Evolutionary conservation across 1,284 basidiomycete species (phyloP).

Genomic region (Trichosporon inkin): DNA sequence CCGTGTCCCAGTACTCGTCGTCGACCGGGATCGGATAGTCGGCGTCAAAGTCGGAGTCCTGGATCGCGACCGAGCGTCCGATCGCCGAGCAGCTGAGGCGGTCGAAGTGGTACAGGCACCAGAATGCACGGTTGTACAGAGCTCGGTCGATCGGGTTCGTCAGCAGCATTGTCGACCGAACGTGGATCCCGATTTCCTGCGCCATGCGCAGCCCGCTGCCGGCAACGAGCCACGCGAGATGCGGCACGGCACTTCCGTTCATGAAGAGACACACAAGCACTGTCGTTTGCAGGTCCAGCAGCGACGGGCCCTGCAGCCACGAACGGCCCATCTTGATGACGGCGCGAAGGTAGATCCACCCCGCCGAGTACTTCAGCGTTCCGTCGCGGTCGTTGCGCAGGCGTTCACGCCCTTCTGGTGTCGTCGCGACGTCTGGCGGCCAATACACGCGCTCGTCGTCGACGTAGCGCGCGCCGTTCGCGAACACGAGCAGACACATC

Average conservation of each 20-base stretch:
- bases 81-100: constrained; percentile 64
- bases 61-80: constrained; percentile 74
- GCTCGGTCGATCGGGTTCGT: constrained; percentile 57
- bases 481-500: constrained; percentile 68
- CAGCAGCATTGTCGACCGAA: constrained; percentile 38
- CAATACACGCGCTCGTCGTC: constrained; percentile 61
- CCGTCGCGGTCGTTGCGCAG: constrained; percentile 36
- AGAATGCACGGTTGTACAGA: constrained; percentile 73
- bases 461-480: constrained; percentile 65
- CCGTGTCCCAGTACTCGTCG: constrained; percentile 71
- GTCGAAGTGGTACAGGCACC: constrained; percentile 56
- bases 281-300: constrained; percentile 71
- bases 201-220: constrained; percentile 67
- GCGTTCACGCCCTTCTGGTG: constrained; percentile 41
- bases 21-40: constrained; percentile 75
- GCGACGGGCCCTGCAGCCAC: constrained; percentile 57
- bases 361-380: constrained; percentile 7
- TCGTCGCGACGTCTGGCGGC: constrained; percentile 42
- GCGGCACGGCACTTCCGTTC: constrained; percentile 62
- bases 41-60: constrained; percentile 79
- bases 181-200: constrained; percentile 49
- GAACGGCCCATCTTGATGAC: constrained; percentile 57
- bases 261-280: constrained; percentile 50
- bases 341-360: constrained; percentile 58
- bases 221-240: constrained; percentile 66